Evolutionary conservation across 2,329 filamentous ascomycete species (phyloP).

Genomic region (Cryphonectria japonica): DNA sequence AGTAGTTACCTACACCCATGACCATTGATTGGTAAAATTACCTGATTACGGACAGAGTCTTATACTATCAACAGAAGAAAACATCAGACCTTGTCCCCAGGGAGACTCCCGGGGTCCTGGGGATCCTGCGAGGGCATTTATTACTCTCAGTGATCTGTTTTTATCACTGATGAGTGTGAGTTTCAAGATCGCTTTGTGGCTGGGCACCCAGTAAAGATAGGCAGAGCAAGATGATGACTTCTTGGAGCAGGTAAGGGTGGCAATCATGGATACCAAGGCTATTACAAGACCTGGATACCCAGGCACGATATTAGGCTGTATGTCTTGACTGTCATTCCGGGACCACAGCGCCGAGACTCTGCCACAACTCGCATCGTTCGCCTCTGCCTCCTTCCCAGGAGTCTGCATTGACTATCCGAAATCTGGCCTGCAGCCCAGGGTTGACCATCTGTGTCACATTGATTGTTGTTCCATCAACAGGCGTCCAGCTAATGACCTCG

Average conservation of each 20-base stretch:
- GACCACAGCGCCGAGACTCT: slow-evolving; percentile 14
- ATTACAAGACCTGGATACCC: neutral
- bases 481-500: slow-evolving; percentile 13
- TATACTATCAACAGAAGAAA: too few species aligned
- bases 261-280: neutral
- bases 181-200: neutral
- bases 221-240: neutral
- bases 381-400: slow-evolving; percentile 49
- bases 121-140: neutral
- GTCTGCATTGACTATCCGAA: slow-evolving; percentile 45
- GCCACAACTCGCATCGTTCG: slow-evolving; percentile 47
- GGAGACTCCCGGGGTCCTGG: too few species aligned
- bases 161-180: neutral
- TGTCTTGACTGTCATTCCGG: slow-evolving; percentile 4
- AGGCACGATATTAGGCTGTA: neutral
- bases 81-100: too few species aligned
- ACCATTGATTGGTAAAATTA: too few species aligned
- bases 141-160: neutral
- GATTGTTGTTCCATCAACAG: slow-evolving; percentile 36
- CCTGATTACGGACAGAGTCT: too few species aligned
- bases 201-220: neutral
- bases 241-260: neutral
- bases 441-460: slow-evolving; percentile 25
- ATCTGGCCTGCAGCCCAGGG: slow-evolving; percentile 27
- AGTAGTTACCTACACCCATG: too few species aligned